These are phyloP conservation scores for Trametes sp. DNA, from an alignment of 1,284 basidiomycete species.

Conservation along the genomic window DNA sequence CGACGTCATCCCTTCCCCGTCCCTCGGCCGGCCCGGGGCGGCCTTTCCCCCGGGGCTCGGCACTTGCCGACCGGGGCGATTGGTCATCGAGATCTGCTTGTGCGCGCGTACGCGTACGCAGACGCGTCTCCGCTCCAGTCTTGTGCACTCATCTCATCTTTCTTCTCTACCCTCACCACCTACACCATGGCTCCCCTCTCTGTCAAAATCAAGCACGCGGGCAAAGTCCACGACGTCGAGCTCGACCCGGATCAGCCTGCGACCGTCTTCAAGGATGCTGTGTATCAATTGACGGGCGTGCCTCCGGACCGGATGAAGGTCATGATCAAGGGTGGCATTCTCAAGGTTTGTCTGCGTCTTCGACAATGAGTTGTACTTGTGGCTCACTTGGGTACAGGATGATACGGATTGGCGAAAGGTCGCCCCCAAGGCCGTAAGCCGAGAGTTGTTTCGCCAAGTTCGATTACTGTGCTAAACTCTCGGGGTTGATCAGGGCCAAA, in stretches of 20 bases:
- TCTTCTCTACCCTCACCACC: constrained; percentile 21
- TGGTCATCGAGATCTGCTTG: constrained; percentile 31
- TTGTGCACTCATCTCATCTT: constrained; percentile 13
- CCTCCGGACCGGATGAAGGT: constrained; percentile 95
- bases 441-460: neutral
- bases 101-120: constrained; percentile 29
- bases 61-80: constrained; percentile 8
- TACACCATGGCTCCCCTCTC: constrained; percentile 63
- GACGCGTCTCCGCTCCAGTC: constrained; percentile 31
- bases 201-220: constrained; percentile 92
- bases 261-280: constrained; percentile 80
- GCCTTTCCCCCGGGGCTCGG: too few species aligned
- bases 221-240: constrained; percentile 74
- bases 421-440: constrained; percentile 75
- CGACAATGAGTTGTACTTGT: too few species aligned
- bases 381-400: constrained; percentile 58
- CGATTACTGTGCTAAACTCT: too few species aligned
- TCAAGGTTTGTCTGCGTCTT: constrained; percentile 84
- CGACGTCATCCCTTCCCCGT: constrained; percentile 26
- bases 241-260: constrained; percentile 77
- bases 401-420: constrained; percentile 88
- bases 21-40: constrained; percentile 11
- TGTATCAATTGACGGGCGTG: constrained; percentile 87
- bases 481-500: constrained; percentile 69
- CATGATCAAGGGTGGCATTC: constrained; percentile 94